Evolutionary conservation across 2,329 filamentous ascomycete genomes (phyloP).

Genomic region (Neonectria neomacrospora): DNA sequence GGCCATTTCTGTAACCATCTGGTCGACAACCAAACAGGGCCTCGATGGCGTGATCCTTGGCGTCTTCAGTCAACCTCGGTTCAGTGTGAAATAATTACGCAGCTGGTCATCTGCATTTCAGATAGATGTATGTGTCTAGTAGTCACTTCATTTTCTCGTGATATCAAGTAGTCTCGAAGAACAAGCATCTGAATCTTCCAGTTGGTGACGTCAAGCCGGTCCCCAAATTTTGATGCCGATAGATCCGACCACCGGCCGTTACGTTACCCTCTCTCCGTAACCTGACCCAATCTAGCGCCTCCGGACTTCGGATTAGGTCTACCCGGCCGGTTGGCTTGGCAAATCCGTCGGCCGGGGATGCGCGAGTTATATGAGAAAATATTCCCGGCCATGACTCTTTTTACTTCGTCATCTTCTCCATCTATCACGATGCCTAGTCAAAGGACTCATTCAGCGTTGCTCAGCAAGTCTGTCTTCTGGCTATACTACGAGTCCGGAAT

Average conservation of each 20-base stretch:
- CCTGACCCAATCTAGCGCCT: constrained; percentile 11
- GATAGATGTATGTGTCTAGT: neutral
- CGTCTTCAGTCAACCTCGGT: too few species aligned
- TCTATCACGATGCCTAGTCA: constrained; percentile 1
- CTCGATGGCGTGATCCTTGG: too few species aligned
- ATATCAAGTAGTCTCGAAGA: neutral
- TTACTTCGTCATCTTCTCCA: constrained; percentile 4
- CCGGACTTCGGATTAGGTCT: constrained; percentile 25
- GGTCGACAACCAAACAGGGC: too few species aligned
- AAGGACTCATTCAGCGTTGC: constrained; percentile 16
- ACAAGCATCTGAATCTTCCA: neutral
- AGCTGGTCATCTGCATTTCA: neutral
- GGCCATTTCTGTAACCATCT: too few species aligned
- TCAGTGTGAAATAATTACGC: neutral
- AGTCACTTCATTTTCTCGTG: neutral
- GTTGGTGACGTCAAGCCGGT: neutral
- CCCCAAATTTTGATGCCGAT: constrained; percentile 1
- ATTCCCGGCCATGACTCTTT: neutral
- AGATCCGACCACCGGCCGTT: neutral
- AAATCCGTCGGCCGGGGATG: neutral
- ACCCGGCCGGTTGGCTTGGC: neutral
- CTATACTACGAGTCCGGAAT: constrained; percentile 61
- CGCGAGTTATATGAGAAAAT: neutral
- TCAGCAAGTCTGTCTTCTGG: constrained; percentile 37
- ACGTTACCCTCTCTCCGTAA: constrained; percentile 1